Evolutionary conservation across 176 grass and related monocot species (phyloP).

Genomic region (Eragrostis curvula): DNA sequence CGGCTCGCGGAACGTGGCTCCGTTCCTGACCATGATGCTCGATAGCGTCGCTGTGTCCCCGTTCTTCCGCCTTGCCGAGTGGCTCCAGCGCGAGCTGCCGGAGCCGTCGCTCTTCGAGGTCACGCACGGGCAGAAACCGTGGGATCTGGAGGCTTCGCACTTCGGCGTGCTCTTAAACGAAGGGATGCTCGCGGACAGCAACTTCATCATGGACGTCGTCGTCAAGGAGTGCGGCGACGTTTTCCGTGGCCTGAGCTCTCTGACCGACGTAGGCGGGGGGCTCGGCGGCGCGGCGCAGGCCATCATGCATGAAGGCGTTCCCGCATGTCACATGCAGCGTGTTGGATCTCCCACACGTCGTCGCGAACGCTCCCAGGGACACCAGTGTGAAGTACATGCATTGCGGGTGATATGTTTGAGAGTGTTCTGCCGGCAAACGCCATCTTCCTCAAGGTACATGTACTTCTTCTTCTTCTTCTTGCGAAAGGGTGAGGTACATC

Average conservation of each 20-base stretch:
- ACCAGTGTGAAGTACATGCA: conserved; percentile 38
- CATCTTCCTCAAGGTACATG: conserved; percentile 54
- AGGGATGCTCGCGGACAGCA: conserved; percentile 40
- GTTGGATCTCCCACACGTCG: conserved; percentile 56
- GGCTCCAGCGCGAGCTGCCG: conserved; percentile 22
- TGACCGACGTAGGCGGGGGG: conserved; percentile 57
- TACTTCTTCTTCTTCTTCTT: too few relatives aligned
- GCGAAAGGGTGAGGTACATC: too few relatives aligned
- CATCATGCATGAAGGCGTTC: conserved; percentile 47
- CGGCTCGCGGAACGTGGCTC: too few relatives aligned
- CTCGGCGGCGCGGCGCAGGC: conserved; percentile 6
- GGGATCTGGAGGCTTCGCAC: conserved; percentile 26
- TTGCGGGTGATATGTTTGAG: conserved; percentile 59
- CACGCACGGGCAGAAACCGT: not conserved
- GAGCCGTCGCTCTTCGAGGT: not conserved
- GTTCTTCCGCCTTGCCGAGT: not conserved
- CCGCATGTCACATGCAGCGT: conserved; percentile 50
- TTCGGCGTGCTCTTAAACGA: conserved; percentile 37
- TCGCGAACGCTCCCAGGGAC: not conserved
- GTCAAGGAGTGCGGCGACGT: not conserved
- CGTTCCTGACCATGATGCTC: not conserved
- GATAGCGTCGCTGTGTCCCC: not conserved
- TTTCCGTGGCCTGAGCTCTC: conserved; percentile 35
- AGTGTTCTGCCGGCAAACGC: conserved; percentile 47
- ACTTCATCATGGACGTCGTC: conserved; percentile 22